These are phyloP conservation scores for Lentinula boryana DNA, from an alignment of 768 basidiomycete genomes.

Conservation along the genomic window DNA sequence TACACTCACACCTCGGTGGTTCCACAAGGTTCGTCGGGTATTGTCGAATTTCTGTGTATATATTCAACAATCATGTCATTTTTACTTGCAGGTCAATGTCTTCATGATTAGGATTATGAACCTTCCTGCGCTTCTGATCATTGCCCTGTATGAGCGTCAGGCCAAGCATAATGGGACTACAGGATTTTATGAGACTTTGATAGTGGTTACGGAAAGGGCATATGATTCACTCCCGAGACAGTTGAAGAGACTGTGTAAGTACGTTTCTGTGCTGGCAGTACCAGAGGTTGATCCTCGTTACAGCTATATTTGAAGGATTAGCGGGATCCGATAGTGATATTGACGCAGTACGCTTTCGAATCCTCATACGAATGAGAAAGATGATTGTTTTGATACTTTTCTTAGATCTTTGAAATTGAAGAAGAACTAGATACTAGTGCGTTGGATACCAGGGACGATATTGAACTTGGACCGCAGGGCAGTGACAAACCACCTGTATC, in stretches of 20 bases:
- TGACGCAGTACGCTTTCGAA: constrained; percentile 42
- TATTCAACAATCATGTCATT: constrained; percentile 9
- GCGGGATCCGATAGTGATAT: constrained; percentile 72
- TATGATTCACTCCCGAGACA: constrained; percentile 73
- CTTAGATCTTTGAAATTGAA: constrained; percentile 77
- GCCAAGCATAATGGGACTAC: constrained; percentile 60
- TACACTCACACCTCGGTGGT: constrained; percentile 89
- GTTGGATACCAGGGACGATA: constrained; percentile 41
- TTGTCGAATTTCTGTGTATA: constrained; percentile 11
- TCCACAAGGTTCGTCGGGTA: constrained; percentile 71
- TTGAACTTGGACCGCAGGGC: constrained; percentile 14
- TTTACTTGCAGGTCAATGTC: constrained; percentile 61
- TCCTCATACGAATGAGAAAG: too few species aligned
- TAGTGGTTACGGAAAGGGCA: constrained; percentile 59
- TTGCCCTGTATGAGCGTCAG: constrained; percentile 85
- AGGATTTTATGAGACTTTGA: constrained; percentile 69
- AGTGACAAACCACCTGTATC: neutral
- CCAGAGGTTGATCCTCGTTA: neutral
- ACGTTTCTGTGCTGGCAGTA: neutral
- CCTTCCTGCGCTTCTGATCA: constrained; percentile 75
- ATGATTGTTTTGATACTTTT: neutral
- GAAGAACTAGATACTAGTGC: constrained; percentile 58
- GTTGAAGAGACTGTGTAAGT: constrained; percentile 68
- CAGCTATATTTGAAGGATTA: constrained; percentile 77
- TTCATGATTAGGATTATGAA: constrained; percentile 82